Conservation (phyloP, 2,329 filamentous ascomycete genomes). For the Beauveria bassiana region DNA sequence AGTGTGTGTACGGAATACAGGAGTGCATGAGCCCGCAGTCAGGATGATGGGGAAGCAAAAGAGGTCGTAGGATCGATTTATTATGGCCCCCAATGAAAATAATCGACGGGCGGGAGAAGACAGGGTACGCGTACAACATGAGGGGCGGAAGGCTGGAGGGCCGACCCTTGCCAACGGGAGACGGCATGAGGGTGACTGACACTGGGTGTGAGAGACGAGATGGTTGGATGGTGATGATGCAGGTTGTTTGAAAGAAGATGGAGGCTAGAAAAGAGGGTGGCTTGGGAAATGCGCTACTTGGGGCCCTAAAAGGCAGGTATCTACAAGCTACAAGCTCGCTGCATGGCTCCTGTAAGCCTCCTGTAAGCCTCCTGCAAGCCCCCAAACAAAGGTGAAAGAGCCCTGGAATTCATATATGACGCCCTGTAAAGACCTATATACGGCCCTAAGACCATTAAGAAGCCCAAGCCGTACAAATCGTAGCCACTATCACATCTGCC, state of each 20-base stretch:
- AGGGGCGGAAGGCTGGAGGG: not conserved
- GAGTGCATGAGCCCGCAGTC: not conserved
- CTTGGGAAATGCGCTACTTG: not conserved
- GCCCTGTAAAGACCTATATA: not conserved
- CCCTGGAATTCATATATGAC: not conserved
- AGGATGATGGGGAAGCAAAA: not conserved
- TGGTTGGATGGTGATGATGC: not conserved
- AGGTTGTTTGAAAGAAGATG: not conserved
- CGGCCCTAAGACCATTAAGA: not conserved
- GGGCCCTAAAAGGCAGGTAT: not conserved
- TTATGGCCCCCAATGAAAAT: not conserved
- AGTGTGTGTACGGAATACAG: not conserved
- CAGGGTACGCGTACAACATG: not conserved
- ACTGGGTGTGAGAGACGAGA: not conserved
- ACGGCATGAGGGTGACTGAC: not conserved
- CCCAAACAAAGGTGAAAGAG: too few relatives aligned
- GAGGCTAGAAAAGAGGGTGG: not conserved
- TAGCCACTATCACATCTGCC: constrained; percentile 13
- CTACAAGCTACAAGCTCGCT: not conserved
- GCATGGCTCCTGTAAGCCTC: too few relatives aligned
- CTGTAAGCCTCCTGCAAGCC: not conserved
- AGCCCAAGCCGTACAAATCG: not conserved
- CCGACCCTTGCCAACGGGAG: constrained; percentile 2
- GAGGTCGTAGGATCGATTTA: not conserved
- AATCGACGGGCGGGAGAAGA: not conserved